A percentile compares a stretch with the other conserved stretches of the same genome.
phyloP scores from a whole-genome alignment of 257 asterid species.

The Handroanthus guayacan region DNA sequence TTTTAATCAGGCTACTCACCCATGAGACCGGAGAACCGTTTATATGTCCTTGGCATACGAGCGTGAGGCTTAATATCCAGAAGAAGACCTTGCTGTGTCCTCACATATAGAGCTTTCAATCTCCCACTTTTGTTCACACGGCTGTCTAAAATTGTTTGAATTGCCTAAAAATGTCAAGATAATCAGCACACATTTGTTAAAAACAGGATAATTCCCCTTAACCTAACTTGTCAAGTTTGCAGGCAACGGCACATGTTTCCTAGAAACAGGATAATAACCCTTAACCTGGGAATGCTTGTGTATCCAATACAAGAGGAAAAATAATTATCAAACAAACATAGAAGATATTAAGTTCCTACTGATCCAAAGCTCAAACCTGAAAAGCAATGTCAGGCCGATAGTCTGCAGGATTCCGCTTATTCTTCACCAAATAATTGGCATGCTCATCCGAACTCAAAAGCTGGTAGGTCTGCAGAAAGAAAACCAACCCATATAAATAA shows the following conservation, averaged over 20 bases:
- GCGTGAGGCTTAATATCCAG: conserved; percentile 83
- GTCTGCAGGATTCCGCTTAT: conserved; percentile 75
- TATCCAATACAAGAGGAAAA: not conserved
- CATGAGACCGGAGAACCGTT: conserved; percentile 86
- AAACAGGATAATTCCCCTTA: not conserved
- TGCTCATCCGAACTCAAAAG: conserved; percentile 91
- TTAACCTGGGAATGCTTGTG: not conserved
- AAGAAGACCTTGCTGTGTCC: conserved; percentile 79
- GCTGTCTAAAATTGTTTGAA: conserved; percentile 81
- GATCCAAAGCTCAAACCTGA: conserved; percentile 57
- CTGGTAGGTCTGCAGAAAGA: conserved; percentile 63
- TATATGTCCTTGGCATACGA: conserved; percentile 92
- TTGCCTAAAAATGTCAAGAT: conserved; percentile 58
- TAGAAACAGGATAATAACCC: conserved; percentile 20
- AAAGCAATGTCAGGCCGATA: conserved; percentile 89
- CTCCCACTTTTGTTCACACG: conserved; percentile 82
- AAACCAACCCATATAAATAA: not conserved
- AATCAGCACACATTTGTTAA: conserved; percentile 25
- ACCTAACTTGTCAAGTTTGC: not conserved
- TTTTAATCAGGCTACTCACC: conserved; percentile 56
- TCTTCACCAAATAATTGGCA: conserved; percentile 56
- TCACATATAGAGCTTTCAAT: conserved; percentile 85
- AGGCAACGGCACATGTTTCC: not conserved
- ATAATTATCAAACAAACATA: not conserved
- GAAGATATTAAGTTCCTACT: conserved; percentile 11